Base-by-base conservation (phyloP, 768 basidiomycete genomes). In the Pleurotus sapidus region DNA sequence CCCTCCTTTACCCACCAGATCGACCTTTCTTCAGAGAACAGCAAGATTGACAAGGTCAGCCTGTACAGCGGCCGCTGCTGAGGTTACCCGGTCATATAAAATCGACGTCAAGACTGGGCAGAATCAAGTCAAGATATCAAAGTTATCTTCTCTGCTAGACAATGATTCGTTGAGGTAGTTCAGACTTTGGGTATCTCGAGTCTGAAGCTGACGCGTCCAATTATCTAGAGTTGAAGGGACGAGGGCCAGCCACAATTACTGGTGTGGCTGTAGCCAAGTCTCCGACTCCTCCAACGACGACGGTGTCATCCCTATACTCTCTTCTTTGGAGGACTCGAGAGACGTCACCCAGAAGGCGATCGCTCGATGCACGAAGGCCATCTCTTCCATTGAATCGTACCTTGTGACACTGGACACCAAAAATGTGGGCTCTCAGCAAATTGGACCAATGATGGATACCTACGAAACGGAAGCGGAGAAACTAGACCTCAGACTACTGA, bases 1-100 rank as follows among this genome's bases (percentile, higher is more conserved):
- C 30, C 30, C 30, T 34, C 30, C 30, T 34, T 34, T 34, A 34
- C 30, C 30, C 30, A 34, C 8, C 30, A 34, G 30, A 34, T 34
- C 11, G 9, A 34, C 30, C 30, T 34, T 34, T 34, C 30, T 34
- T 34, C 30, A 11, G 30, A 59, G 9, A 58, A 62, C 55, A 73
- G 73, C 65, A 72, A 67, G 59, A 73, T 77, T 34, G 55, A 61
- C 38, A 63, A 60, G 12, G 67, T 77, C 56, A 75, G 63, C 62
- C 43, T 74, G 43, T 77, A 74, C 61, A 67, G 71, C 38, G 66
- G 68, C 12, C 69, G 67, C 23, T n/a, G 73, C 74, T 20, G 73
- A 77, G 46, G 64, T 75, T 24, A 72, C 67, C 1, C 66, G 74
- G 6, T 57, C 65, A 15, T 74, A 70, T 60, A 67, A 67, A 38